Base-by-base conservation (phyloP, 2,329 filamentous ascomycete species). In the Fusarium luffae region DNA sequence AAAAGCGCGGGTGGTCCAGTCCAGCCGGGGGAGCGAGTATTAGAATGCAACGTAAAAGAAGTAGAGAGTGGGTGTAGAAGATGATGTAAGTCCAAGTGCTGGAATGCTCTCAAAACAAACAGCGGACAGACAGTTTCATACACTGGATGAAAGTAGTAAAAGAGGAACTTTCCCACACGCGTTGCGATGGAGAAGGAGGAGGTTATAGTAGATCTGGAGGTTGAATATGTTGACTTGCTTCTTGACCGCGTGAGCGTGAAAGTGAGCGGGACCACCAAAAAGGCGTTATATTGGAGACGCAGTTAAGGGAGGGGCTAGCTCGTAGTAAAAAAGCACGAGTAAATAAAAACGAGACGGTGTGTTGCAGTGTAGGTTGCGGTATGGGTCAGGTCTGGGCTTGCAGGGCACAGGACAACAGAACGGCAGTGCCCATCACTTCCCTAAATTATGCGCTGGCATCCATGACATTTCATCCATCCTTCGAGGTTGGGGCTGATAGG, bases 391-490 rank as follows among this genome's bases (percentile, higher is more conserved):
- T 37, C 34, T 37, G 34, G 34, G 34, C 34, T 37, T 37, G 34
- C 34, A 37, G 34, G 68, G 71, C 71, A 71, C 71, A 73, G 67
- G 67, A 60, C 66, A 70, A 42, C 43, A 51, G 30, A 72, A 61
- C 57, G 52, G 49, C 67, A 56, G 62, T 70, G 71, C 67, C 59
- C 58, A 69, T 65, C 51, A 62, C 49, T 66, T 68, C 50, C 59
- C 64, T 66, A 61, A 54, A 54, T 71, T 57, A 73, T 74, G 72
- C 72, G 72, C 69, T 74, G 72, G 72, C 72, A 73, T 59, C 50
- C 50, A 56, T 49, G 47, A 64, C 50, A 49, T 65, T 65, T 55
- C 49, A 52, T 51, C 25, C 49, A 51, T 52, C 25, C 49, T 27
- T 23, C 42, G 44, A 61, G 32, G 40, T 44, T 41, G 56, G 48